These are phyloP conservation scores for Fistulinella prunicolor DNA, from an alignment of 768 basidiomycete species.

Conservation along the genomic window DNA sequence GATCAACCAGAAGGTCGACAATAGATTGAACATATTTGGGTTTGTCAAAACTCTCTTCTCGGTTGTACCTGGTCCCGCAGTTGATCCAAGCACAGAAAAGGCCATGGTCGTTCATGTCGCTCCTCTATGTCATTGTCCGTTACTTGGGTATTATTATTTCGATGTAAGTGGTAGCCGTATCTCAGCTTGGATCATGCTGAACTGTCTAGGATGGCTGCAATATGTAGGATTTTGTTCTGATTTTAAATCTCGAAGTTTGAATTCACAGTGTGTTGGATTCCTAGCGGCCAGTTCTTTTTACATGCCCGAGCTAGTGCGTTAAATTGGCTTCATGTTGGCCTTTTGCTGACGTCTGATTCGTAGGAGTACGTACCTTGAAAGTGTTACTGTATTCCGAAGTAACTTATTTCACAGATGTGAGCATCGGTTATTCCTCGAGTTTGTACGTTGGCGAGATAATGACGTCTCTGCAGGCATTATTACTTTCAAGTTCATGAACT, in stretches of 20 bases:
- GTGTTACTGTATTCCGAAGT: neutral
- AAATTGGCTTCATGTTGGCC: neutral
- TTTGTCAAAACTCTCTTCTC: neutral
- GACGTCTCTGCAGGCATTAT: neutral
- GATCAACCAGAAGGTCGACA: neutral
- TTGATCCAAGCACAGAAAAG: neutral
- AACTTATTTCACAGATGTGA: conserved; percentile 2
- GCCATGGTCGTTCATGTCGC: conserved; percentile 8
- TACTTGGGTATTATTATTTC: conserved; percentile 6
- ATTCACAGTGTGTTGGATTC: neutral
- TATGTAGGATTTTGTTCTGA: neutral
- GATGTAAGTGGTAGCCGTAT: conserved; percentile 2
- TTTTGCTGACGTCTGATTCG: neutral
- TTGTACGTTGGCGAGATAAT: no score
- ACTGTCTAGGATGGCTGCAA: neutral
- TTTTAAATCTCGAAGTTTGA: neutral
- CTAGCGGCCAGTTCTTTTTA: neutral
- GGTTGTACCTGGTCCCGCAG: neutral
- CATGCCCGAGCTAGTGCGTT: conserved; percentile 3
- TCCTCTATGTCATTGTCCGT: conserved; percentile 7
- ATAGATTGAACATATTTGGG: conserved; percentile 6
- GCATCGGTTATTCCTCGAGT: neutral
- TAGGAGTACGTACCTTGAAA: conserved; percentile 2
- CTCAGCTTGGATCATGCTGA: neutral
- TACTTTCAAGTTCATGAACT: conserved; percentile 7